Conservation (phyloP, 768 basidiomycete species). For the Leccinum truebloodii region DNA sequence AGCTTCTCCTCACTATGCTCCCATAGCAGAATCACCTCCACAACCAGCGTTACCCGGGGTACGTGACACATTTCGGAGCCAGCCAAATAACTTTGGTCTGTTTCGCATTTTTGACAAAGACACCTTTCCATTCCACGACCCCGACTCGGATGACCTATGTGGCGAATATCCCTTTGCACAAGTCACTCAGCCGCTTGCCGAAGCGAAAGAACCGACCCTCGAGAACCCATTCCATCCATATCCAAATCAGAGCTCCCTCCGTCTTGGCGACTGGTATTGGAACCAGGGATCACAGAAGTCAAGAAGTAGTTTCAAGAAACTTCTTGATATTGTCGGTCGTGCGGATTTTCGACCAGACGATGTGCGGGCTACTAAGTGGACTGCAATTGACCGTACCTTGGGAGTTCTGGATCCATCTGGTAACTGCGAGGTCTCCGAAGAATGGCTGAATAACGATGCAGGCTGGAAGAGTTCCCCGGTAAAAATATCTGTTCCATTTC, state of each 20-base stretch:
- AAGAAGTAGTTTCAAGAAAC: neutral
- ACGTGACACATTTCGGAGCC: neutral
- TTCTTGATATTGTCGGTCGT: neutral
- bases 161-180: neutral
- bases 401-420: neutral
- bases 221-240: neutral
- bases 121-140: neutral
- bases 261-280: neutral
- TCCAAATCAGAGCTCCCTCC: neutral
- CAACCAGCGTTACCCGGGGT: neutral
- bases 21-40: neutral
- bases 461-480: neutral
- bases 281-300: neutral
- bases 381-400: neutral
- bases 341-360: neutral
- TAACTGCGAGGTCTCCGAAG: neutral
- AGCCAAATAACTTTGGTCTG: neutral
- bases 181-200: neutral
- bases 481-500: neutral
- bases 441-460: neutral
- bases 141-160: neutral
- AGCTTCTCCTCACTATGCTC: neutral
- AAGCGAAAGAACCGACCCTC: neutral
- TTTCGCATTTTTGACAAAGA: neutral
- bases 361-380: neutral